A percentile compares a stretch with the other conserved stretches of the same genome.
phyloP scores from a whole-genome alignment of 768 basidiomycete species.

The Mycena filopes region DNA sequence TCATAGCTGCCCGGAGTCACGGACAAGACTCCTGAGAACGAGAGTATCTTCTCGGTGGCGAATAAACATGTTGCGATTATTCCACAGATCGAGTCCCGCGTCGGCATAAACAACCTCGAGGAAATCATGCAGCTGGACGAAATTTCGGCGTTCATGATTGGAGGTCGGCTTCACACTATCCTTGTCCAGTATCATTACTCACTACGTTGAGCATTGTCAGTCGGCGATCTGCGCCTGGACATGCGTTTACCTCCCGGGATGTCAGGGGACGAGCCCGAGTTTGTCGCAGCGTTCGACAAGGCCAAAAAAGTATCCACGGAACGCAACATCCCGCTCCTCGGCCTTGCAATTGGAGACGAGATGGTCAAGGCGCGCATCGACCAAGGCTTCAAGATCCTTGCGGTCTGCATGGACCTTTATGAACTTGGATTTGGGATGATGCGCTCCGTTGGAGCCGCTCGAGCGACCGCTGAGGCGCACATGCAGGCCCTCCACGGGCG shows the following conservation, averaged over 20 bases:
- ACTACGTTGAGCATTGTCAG: neutral
- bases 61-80: slow-evolving; percentile 30
- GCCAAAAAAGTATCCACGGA: slow-evolving; percentile 3
- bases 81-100: slow-evolving; percentile 48
- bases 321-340: slow-evolving; percentile 7
- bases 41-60: slow-evolving; percentile 18
- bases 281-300: slow-evolving; percentile 4
- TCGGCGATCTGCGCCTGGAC: slow-evolving; percentile 26
- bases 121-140: slow-evolving; percentile 35
- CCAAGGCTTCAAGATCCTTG: slow-evolving; percentile 14
- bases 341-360: slow-evolving; percentile 12
- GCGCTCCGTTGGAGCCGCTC: neutral
- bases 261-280: slow-evolving; percentile 19
- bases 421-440: slow-evolving; percentile 19
- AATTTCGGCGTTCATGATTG: slow-evolving; percentile 29
- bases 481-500: slow-evolving; percentile 5
- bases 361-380: slow-evolving; percentile 19
- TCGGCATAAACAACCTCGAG: slow-evolving; percentile 79
- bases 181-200: too few relatives aligned
- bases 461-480: slow-evolving; percentile 11
- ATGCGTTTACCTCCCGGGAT: neutral
- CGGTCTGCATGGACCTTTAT: slow-evolving; percentile 14
- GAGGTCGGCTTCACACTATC: neutral
- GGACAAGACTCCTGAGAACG: slow-evolving; percentile 4
- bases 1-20: slow-evolving; percentile 24